phyloP scores from a whole-genome alignment of 768 basidiomycete genomes.

The Suillus placidus region DNA sequence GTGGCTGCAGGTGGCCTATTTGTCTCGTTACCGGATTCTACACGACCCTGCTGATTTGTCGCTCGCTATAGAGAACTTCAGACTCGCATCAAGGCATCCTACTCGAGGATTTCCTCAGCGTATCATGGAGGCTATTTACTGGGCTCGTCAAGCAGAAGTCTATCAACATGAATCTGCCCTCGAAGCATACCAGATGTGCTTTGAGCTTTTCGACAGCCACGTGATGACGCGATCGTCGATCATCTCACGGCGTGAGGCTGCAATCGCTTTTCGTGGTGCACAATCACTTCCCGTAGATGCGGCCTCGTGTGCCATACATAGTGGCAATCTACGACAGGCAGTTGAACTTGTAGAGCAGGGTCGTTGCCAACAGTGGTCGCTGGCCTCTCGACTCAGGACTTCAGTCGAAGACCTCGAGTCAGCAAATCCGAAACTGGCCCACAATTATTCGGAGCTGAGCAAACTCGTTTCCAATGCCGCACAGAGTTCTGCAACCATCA shows the following conservation, averaged over 20 bases:
- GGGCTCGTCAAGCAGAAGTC: too few species aligned
- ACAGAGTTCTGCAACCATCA: background rate
- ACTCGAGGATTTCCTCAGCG: too few species aligned
- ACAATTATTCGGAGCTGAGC: background rate
- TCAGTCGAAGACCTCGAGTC: constrained; percentile 26
- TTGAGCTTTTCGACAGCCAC: background rate
- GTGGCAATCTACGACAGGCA: constrained; percentile 14
- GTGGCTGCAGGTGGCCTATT: too few species aligned
- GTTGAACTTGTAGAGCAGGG: constrained; percentile 31
- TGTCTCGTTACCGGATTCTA: too few species aligned
- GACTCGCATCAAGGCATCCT: too few species aligned
- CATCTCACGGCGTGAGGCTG: background rate
- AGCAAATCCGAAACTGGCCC: background rate
- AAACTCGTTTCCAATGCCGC: background rate
- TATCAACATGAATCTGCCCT: too few species aligned
- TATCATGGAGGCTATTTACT: too few species aligned
- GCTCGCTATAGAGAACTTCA: too few species aligned
- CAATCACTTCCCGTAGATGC: background rate
- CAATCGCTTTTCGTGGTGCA: background rate
- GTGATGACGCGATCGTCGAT: background rate
- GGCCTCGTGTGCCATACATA: constrained; percentile 17
- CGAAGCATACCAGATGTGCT: too few species aligned
- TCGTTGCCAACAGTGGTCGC: constrained; percentile 28
- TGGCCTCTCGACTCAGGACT: constrained; percentile 25
- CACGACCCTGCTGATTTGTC: too few species aligned